These are phyloP conservation scores for Pichia sp. DNA, from an alignment of 1,139 yeast genomes.

Conservation along the genomic window DNA sequence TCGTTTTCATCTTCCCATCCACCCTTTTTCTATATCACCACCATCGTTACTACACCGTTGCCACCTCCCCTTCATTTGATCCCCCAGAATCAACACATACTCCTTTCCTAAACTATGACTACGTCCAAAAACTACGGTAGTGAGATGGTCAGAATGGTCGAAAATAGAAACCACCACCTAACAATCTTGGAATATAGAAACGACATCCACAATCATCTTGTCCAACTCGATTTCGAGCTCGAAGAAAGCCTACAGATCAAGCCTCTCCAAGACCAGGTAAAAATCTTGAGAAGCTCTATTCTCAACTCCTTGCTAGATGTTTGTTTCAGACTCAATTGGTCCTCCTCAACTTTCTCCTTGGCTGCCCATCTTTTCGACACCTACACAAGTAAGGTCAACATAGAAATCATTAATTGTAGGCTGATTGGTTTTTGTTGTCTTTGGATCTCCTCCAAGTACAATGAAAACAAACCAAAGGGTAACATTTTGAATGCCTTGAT, in stretches of 20 bases:
- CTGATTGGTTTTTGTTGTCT: conserved; percentile 65
- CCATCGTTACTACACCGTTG: background rate
- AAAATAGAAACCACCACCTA: conserved; percentile 26
- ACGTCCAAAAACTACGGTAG: conserved; percentile 8
- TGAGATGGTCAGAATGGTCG: conserved; percentile 22
- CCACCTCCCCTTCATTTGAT: background rate
- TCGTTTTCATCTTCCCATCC: background rate
- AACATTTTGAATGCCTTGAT: conserved; percentile 55
- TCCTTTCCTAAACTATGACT: background rate
- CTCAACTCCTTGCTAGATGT: conserved; percentile 55
- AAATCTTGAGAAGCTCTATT: conserved; percentile 28
- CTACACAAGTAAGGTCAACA: conserved; percentile 47
- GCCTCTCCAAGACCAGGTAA: conserved; percentile 22
- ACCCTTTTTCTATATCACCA: background rate
- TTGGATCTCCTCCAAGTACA: conserved; percentile 71
- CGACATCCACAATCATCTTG: conserved; percentile 26
- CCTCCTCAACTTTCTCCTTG: conserved; percentile 50
- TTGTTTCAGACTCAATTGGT: conserved; percentile 42
- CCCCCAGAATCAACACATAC: background rate
- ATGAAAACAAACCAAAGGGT: conserved; percentile 63
- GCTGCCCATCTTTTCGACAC: conserved; percentile 52
- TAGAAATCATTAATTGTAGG: conserved; percentile 57
- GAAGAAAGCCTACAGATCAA: conserved; percentile 21
- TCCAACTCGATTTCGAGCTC: conserved; percentile 22
- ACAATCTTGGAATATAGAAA: conserved; percentile 26